Conservation (phyloP, 345 rosid species). For the Rhodomyrtus tomentosa region DNA sequence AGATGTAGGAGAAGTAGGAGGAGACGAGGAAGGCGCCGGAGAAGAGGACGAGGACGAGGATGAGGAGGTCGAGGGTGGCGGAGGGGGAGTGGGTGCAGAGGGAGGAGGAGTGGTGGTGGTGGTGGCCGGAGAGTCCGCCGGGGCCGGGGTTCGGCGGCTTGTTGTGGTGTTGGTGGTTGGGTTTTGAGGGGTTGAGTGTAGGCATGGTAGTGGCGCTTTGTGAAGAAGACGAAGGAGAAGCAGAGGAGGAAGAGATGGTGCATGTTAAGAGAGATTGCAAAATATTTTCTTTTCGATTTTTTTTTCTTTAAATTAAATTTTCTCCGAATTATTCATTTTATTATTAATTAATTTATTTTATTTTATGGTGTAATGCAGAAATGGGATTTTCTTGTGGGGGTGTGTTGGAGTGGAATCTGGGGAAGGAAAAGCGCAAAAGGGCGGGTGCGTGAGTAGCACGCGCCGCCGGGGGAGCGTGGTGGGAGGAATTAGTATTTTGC, state of each 20-base stretch:
- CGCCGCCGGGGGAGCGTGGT: neutral
- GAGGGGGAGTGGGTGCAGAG: conserved; percentile 10
- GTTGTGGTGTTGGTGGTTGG: conserved; percentile 10
- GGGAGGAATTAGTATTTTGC: neutral
- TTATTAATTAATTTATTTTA: neutral
- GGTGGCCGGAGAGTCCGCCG: neutral
- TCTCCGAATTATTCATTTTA: neutral
- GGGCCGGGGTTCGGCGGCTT: neutral
- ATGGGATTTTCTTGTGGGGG: neutral
- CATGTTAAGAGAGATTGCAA: neutral
- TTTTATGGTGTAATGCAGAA: too few species aligned
- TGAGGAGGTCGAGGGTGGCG: conserved; percentile 64
- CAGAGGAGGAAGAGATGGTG: neutral
- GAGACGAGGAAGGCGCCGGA: conserved; percentile 68
- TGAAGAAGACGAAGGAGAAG: conserved; percentile 1
- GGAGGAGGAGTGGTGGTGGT: neutral
- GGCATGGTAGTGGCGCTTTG: neutral
- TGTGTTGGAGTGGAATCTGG: neutral
- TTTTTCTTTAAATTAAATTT: neutral
- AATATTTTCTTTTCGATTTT: neutral
- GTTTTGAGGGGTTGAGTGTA: neutral
- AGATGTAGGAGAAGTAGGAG: conserved; percentile 79
- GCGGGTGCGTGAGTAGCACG: neutral
- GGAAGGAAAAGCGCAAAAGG: neutral
- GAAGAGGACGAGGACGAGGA: conserved; percentile 75